Evolutionary conservation across 148 eudicot genomes (phyloP), one percentile per base, ranked within the genome.

Genomic region (Camellia japonica): DNA sequence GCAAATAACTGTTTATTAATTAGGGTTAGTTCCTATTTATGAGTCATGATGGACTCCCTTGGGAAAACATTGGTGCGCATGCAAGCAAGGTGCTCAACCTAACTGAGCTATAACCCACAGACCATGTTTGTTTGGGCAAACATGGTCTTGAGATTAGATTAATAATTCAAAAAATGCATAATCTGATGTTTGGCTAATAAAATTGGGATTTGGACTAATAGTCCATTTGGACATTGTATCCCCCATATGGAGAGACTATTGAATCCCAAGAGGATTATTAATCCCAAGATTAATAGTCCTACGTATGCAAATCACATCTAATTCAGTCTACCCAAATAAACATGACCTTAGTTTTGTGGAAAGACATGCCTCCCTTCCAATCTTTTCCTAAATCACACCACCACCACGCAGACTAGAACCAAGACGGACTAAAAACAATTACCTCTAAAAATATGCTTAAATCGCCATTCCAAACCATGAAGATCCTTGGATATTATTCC

Each of bases 401-500:
- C 30, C 71, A 64, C 15, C 55, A 75, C 41, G 13, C 7, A 23
- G 19, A 68, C 18, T 56, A 62, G n/a, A 72, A 68, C 10, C 16
- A 38, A 67, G 56, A 23, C 42, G 19, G 30, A 71, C 16, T 59
- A 64, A 80, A 76, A 83, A 80, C 69, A 54, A 76, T 44, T 78
- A 96, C 99, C 99, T 93, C 99, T 86, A 84, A 92, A 96, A 71
- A 96, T 93, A 79, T 96, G 99, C 83, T 93, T 96, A 62, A 96
- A 96, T 15, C 88, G 93, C 99, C 99, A 96, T 58, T 86, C 87
- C 70, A 80, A 77, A 46, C 98, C 91, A 84, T 96, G 99, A 83
- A 96, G 94, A 89, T 96, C 99, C 83, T 84, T 88, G 72, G 98
- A 91, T 62, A 85, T 86, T 80, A 82, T 64, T 96, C 99, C 82